Evolutionary conservation across 176 grass and related monocot genomes (phyloP).

Genomic region (Lolium multiflorum): DNA sequence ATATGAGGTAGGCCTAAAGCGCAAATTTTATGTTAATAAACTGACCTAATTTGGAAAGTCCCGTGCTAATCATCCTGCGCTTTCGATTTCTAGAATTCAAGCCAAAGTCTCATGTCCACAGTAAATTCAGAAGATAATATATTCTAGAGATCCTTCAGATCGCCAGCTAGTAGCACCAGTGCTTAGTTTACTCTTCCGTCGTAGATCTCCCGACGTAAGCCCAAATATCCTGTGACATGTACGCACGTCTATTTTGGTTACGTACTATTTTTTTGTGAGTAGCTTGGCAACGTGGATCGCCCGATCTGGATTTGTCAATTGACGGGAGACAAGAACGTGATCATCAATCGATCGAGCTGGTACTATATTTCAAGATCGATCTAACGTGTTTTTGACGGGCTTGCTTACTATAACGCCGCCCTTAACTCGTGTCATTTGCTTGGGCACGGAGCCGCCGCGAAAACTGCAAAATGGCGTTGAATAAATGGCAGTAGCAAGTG

Average conservation of each 20-base stretch:
- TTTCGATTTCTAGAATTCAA: no score
- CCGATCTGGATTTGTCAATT: slow-evolving; percentile 28
- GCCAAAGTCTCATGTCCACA: no score
- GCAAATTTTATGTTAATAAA: background rate
- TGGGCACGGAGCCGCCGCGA: background rate
- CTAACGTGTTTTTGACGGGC: background rate
- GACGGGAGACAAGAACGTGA: slow-evolving; percentile 19
- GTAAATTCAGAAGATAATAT: no score
- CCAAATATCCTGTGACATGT: background rate
- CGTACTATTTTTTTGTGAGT: background rate
- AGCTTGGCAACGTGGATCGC: slow-evolving; percentile 22
- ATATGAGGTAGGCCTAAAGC: slow-evolving; percentile 35
- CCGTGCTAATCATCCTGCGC: no score
- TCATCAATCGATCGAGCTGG: background rate
- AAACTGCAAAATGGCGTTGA: background rate
- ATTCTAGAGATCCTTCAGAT: slow-evolving; percentile 19
- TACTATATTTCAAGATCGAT: no score
- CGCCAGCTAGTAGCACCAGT: background rate
- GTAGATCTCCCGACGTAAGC: background rate
- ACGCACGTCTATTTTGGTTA: background rate
- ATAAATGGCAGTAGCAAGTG: background rate
- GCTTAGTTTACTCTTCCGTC: background rate
- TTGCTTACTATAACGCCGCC: background rate
- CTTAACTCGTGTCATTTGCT: slow-evolving; percentile 8
- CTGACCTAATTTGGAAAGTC: background rate